Conservation (phyloP, 805 yeast genomes). For the Candida caryicola region DNA sequence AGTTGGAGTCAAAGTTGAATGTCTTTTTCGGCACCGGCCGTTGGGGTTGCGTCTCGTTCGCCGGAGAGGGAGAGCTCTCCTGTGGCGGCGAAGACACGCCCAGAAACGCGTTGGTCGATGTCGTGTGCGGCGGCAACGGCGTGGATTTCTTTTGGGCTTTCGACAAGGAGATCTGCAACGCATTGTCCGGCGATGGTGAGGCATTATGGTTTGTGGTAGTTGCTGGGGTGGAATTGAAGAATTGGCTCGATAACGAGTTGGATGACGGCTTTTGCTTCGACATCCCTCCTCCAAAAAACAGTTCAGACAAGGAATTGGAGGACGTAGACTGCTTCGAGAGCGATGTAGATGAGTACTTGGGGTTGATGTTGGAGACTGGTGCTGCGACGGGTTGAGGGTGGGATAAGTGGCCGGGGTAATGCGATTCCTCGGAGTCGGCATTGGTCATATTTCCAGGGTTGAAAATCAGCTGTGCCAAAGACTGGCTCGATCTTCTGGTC, state of each 20-base stretch:
- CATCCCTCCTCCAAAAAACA: slow-evolving; percentile 28
- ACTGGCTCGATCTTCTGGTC: slow-evolving; percentile 40
- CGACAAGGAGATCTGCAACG: slow-evolving; percentile 6
- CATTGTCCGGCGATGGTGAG: slow-evolving; percentile 5
- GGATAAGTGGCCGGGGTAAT: slow-evolving; percentile 18
- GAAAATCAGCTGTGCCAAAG: slow-evolving; percentile 42
- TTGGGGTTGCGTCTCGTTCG: background rate
- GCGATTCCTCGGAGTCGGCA: slow-evolving; percentile 12
- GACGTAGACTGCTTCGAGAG: slow-evolving; percentile 43
- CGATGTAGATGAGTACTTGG: slow-evolving; percentile 32
- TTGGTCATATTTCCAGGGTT: slow-evolving; percentile 17
- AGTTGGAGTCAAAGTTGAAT: slow-evolving; percentile 38
- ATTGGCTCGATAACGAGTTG: background rate
- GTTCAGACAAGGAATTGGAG: slow-evolving; percentile 38
- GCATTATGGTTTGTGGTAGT: background rate
- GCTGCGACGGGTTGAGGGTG: slow-evolving; percentile 25
- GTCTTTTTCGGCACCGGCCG: slow-evolving; percentile 15
- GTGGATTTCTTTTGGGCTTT: slow-evolving; percentile 33
- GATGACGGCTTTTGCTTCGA: slow-evolving; percentile 10
- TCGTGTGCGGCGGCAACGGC: slow-evolving; percentile 43
- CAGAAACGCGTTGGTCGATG: slow-evolving; percentile 42
- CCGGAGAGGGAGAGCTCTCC: slow-evolving; percentile 1
- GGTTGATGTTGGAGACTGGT: slow-evolving; percentile 29
- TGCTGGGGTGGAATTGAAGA: background rate
- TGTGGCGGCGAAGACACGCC: slow-evolving; percentile 27